Percentiles rank a stretch among this genome's conserved stretches.
Evolutionary conservation across 495 filamentous ascomycete species (phyloP).

Genomic region (Margaritispora aquatica): DNA sequence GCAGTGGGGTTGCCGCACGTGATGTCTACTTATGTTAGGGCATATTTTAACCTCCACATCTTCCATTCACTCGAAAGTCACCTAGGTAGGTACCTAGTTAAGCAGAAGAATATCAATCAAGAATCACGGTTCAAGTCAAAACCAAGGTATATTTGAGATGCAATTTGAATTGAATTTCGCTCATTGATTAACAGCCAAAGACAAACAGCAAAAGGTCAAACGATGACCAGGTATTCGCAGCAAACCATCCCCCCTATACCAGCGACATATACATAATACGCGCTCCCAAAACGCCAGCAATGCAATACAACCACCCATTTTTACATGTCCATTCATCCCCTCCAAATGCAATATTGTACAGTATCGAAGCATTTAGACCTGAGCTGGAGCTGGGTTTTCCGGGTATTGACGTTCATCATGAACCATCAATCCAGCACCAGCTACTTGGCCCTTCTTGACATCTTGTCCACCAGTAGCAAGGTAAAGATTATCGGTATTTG

Average conservation of each 20-base stretch:
- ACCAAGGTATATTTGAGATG: too few species aligned
- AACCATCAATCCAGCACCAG: slow-evolving; percentile 4
- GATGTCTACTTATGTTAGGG: too few species aligned
- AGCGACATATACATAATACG: background rate
- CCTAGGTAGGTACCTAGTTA: too few species aligned
- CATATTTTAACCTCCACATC: too few species aligned
- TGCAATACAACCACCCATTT: background rate
- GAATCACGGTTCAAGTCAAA: too few species aligned
- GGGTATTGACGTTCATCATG: slow-evolving; percentile 11
- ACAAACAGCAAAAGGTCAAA: too few species aligned
- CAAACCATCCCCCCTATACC: background rate
- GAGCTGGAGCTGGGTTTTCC: slow-evolving; percentile 1
- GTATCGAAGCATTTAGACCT: background rate
- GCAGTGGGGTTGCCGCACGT: too few species aligned
- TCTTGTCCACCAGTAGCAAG: slow-evolving; percentile 2
- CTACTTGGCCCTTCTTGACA: slow-evolving; percentile 8
- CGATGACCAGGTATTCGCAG: background rate
- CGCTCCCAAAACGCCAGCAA: background rate
- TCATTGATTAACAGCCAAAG: too few species aligned
- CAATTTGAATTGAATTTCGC: too few species aligned
- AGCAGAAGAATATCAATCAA: too few species aligned
- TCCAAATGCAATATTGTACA: too few species aligned
- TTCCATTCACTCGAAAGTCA: too few species aligned
- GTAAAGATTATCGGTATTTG: slow-evolving; percentile 1
- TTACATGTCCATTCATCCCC: background rate